Evolutionary conservation across 2,329 filamentous ascomycete species (phyloP), one percentile per base, ranked within the genome.

Genomic region (Cladosporium sp.): DNA sequence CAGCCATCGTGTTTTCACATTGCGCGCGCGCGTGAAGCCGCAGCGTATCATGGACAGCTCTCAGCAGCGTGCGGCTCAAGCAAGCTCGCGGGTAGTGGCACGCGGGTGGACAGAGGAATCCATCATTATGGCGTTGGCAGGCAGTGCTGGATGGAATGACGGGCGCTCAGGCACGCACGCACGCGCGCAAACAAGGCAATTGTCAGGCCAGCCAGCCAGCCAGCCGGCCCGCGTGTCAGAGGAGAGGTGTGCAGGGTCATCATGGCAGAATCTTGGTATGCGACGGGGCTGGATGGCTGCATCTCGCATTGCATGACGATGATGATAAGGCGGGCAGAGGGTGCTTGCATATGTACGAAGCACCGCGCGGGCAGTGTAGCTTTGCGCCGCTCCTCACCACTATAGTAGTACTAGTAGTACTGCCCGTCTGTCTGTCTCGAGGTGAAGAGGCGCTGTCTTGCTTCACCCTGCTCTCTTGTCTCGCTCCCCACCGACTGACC

Each of bases 1-100:
- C 50, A 53, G 50, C 50, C 50, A 53, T 44, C 36, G 9, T 34
- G 36, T 53, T 53, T 53, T 53, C 50, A 45, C 22, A 52, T n/a
- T n/a, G 6, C 12, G n/a, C 36, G 36, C 15, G 45, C 44, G 44
- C 24, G 44, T 48, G n/a, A 34, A 48, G 44, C 25, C 13, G 24
- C 44, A 48, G 45, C 45, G 45, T 48, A 48, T 48, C 45, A 34
- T 35, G 39, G 19, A 13, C 24, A 47, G 42, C 24, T 47, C n/a
- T 12, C 20, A 19, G 42, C 19, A 24, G 25, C 12, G 28, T 32
- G 28, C 28, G 28, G 28, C 28, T 32, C 28, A 32, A n/a, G n/a
- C n/a, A n/a, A n/a, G n/a, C n/a, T n/a, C n/a, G n/a, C n/a, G 22
- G 19, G 40, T 13, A 25, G 24, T 24, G 40, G 40, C 22, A 44